Base-by-base conservation (phyloP, 164 flowering plant genomes). In the Stephania cephalantha region DNA sequence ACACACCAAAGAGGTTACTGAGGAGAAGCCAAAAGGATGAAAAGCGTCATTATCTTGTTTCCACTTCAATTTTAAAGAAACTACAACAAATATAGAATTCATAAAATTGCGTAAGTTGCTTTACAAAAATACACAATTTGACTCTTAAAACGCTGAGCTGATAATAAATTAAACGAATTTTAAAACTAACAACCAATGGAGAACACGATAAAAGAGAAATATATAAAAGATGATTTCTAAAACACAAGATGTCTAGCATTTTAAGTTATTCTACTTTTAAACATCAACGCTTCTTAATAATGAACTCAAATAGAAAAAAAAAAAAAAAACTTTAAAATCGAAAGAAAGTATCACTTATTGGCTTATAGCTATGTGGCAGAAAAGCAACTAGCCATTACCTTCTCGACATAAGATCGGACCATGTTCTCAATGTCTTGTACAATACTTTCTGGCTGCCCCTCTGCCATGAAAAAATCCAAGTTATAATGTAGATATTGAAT, bases 391-490 rank as follows among this genome's bases (percentile, higher is more conserved):
- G 63, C 11, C 48, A 25, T 70, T 83, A 85, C 87, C 86, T 85
- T 85, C 76, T 83, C 87, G 58, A 85, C 85, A 77, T 83, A 85
- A 18, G 87, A 68, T 42, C 88, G 85, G 48, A 86, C 88, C 88
- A 86, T 86, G 75, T 78, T 84, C 78, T 86, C 88, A 77, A 84
- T 86, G 72, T 86, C 88, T 78, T 81, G 53, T 58, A 84, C 87
- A 70, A 86, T 86, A 75, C 78, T 80, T 15, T 86, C 85, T n/a
- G 87, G 82, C 52, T 86, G 88, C 30, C 88, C 88, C 77, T 85
- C 87, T 85, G 78, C 66, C 17, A 80, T 75, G 0, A 74, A 53
- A 13, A 76, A 69, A 9, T 48, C 42, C 42, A 35, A 35, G 42
- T 35, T 2, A 35, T 35, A 35, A 35, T 35, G 42, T 35, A 35